Base-by-base conservation (phyloP, 257 asterid genomes). In the Fraxinus americana region DNA sequence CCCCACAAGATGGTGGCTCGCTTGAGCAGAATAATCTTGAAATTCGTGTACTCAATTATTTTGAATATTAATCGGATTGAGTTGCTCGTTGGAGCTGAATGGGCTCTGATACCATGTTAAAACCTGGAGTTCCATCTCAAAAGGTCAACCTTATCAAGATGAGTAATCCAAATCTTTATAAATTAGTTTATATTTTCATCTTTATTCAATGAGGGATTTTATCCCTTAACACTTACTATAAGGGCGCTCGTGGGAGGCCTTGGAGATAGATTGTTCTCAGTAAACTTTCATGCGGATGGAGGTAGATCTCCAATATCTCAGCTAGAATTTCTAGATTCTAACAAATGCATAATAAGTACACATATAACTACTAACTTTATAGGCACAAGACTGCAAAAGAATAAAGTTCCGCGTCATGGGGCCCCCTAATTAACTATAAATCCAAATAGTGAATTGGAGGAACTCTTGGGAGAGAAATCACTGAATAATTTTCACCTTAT, bases 311-410 rank as follows among this genome's bases (percentile, higher is more conserved):
- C 77, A 70, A 72, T 61, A 16, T 5, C 82, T 73, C 78, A 70
- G 69, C 77, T 59, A 74, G 10, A 59, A 38, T 66, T 69, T 54
- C 32, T 82, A 74, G 71, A 84, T 72, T 80, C 78, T 67, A 79
- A 76, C 72, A 63, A 77, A 23, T 35, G 71, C 70, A 52, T 59
- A 35, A 73, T 54, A 50, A 75, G 75, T 41, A 71, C 45, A 79
- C 78, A 67, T 7, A 1, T 17, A 71, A 67, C 63, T 21, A 39
- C 86, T 74, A 86, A 75, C 85, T 76, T 79, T 79, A 76, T 79
- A 82, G 81, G 69, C 77, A 75, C 27, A 77, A 32, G 78, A 80
- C 21, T 5, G 48, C 71, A 63, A 65, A 52, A 73, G 71, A 73
- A 78, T 68, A 43, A 69, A 30, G 54, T 61, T 23, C 67, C 63